Base-by-base conservation (phyloP, 176 grass and related monocot species). In the Avena insularis region DNA sequence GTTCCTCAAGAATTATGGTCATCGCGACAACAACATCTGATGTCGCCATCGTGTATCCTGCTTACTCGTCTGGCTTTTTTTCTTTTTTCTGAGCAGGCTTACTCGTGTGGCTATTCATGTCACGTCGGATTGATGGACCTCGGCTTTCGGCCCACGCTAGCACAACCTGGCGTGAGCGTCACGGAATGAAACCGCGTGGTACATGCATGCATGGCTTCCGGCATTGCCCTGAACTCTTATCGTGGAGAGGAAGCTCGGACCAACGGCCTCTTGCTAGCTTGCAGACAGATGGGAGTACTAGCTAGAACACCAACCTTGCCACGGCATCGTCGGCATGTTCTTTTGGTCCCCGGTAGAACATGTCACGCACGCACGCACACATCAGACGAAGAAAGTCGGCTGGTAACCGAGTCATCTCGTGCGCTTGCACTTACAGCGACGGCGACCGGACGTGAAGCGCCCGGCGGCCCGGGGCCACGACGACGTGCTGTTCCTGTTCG, bases 241-340 rank as follows among this genome's bases (percentile, higher is more conserved):
- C 54, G 40, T 63, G 60, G 60, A 63, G 60, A 21, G 21, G 10
- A 56, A 56, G 54, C 6, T 56, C 51, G 51, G 14, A 15, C 54
- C 15, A 56, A 15, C 54, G 54, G 6, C 54, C 54, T 56, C 54
- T 56, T 56, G 54, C 3, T 7, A 43, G 40, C 40, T 56, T 5
- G 54, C 54, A 54, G 14, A 54, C 13, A 54, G 4, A 54, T 13
- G 2, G 12, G 2, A 51, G 11, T 51, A 51, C 11, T 8, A 48
- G 29, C 46, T 1, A 48, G 49, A 12, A 51, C 49, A 56, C 4
- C 14, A 15, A 17, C 4, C 59, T 62, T 25, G 59, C 21, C 40
- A 47, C 71, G 71, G n/a, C 11, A 50, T 75, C 71, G 45, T 74
- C 47, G 72, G 72, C 72, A 75, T 29, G 72, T 53, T 31, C 13